These are phyloP conservation scores for Lipomyces orientalis DNA, from an alignment of 805 yeast species.

Conservation along the genomic window DNA sequence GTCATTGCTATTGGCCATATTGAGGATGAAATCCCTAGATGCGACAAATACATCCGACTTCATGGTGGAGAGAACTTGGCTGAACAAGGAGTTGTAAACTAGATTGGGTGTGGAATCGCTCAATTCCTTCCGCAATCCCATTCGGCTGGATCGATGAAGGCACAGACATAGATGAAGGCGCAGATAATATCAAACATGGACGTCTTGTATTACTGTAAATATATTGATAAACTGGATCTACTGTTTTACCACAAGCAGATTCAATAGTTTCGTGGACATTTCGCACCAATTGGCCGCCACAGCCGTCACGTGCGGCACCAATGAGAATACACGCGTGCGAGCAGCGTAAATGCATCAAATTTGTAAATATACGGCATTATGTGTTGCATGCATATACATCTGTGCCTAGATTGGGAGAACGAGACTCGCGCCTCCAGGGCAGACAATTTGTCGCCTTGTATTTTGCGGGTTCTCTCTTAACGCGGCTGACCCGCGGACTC, in stretches of 20 bases:
- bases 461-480: neutral
- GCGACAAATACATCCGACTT: conserved; percentile 58
- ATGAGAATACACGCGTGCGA: too few species aligned
- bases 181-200: too few species aligned
- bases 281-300: too few species aligned
- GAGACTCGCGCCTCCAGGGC: neutral
- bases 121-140: conserved; percentile 5
- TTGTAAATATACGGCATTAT: neutral
- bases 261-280: too few species aligned
- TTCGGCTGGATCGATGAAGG: neutral
- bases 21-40: conserved; percentile 75
- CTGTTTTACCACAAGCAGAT: too few species aligned
- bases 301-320: too few species aligned
- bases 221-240: too few species aligned
- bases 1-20: conserved; percentile 83
- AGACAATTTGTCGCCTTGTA: neutral
- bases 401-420: neutral
- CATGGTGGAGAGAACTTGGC: conserved; percentile 36
- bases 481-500: neutral
- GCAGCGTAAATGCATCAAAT: neutral
- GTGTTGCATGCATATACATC: neutral
- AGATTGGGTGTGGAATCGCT: too few species aligned
- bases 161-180: too few species aligned
- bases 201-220: too few species aligned
- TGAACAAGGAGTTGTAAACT: conserved; percentile 28